These are phyloP conservation scores for Borovskyia barvae DNA, from an alignment of 208 protist genomes.

Conservation along the genomic window DNA sequence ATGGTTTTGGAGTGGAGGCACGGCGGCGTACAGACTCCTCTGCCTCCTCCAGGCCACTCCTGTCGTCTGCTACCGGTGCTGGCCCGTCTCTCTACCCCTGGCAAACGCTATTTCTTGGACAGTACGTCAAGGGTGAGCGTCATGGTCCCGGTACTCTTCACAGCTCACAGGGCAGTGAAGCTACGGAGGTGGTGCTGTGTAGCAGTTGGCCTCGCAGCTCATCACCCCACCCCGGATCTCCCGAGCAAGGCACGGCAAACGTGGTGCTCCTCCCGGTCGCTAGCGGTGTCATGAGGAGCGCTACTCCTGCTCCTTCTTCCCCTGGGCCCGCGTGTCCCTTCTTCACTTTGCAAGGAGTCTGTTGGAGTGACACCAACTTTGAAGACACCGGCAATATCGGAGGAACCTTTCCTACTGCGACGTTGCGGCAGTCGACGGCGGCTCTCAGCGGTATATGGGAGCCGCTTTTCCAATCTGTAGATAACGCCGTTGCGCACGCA, in stretches of 20 bases:
- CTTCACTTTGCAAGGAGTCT: constrained; percentile 38
- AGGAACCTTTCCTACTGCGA: constrained; percentile 34
- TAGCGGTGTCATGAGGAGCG: too few species aligned
- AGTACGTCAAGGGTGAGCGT: constrained; percentile 30
- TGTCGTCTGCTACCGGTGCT: constrained; percentile 4
- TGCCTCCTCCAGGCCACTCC: constrained; percentile 5
- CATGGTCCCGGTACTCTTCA: constrained; percentile 34
- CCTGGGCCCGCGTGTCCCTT: constrained; percentile 15
- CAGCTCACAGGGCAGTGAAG: constrained; percentile 34
- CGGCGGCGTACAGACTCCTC: constrained; percentile 19
- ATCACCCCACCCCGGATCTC: neutral
- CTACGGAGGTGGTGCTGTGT: constrained; percentile 44
- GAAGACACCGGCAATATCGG: neutral
- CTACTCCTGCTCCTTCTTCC: neutral
- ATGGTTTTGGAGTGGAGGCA: constrained; percentile 63
- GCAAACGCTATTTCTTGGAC: constrained; percentile 50
- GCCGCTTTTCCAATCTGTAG: constrained; percentile 50
- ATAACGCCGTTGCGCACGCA: constrained; percentile 20
- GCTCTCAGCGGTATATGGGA: constrained; percentile 68
- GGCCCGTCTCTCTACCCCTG: constrained; percentile 30
- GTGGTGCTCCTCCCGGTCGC: constrained; percentile 22
- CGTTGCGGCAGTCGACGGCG: constrained; percentile 32
- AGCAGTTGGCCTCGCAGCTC: constrained; percentile 40
- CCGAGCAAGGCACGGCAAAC: constrained; percentile 17
- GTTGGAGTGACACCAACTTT: constrained; percentile 1